Base-by-base conservation (phyloP, 805 yeast genomes). In the Maudiozyma turicensis region DNA sequence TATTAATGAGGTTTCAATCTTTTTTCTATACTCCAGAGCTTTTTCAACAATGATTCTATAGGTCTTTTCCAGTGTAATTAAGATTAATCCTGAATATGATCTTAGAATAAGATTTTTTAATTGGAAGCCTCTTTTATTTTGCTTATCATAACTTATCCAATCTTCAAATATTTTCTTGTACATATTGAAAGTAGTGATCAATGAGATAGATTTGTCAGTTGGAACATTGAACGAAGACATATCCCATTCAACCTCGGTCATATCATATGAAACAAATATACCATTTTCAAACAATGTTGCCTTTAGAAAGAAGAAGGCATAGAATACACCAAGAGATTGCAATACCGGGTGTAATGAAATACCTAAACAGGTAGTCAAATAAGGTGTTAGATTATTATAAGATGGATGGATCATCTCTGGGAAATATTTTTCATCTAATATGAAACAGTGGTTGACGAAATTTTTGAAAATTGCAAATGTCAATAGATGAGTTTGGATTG, bases 11-110 rank as follows among this genome's bases (percentile, higher is more conserved):
- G 14, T 29, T 46, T 59, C 63, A 1, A 54, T 50, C 14, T 44
- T 48, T 9, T 52, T 51, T 44, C 62, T 52, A 39, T 53, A 53
- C 20, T 56, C 58, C 8, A 58, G 14, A 1, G 58, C 58, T 28
- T 54, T 58, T 11, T 49, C 49, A 3, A 57, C 40, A 10, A 59
- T 53, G 7, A 56, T 52, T 44, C 62, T 47, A 30, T 42, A 48
- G 2, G 56, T 48, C 32, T 43, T 52, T 20, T 53, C 60, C 42
- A 54, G 33, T 5, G 60, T 47, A 15, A 52, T 31, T 1, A 42
- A 14, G 11, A 52, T 31, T 10, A 50, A 49, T 20, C 54, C 50
- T 7, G 44, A 14, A 34, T 49, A 47, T 7, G 56, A 55, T n/a
- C 54, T 50, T n/a, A 47, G 28, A 14, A 52, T 13, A 3, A 53